Base-by-base conservation (phyloP, 495 filamentous ascomycete species). In the Aspergillus cristatus region DNA sequence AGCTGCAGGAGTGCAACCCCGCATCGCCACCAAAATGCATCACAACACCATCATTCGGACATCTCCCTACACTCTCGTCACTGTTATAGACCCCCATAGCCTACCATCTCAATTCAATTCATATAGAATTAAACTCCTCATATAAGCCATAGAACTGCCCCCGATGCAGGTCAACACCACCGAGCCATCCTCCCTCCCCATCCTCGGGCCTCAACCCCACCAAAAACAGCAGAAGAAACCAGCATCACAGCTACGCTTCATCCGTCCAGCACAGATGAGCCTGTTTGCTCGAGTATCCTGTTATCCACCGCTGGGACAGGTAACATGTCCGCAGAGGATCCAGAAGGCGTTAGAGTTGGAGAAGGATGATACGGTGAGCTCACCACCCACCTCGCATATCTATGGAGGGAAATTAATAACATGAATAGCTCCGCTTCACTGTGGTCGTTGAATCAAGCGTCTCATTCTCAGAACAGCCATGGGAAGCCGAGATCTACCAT, bases 401-500 rank as follows among this genome's bases (percentile, higher is more conserved):
- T 16, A 28, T 37, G 46, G 13, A 45, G 14, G 20, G 14, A 11
- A 6, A 36, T 15, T 36, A 16, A 34, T 25, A 10, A 3, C n/a
- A 0, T 5, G 14, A 34, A 12, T 42, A 74, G 62, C 63, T 83
- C 10, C 50, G 50, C 2, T 82, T 91, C 42, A 78, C 73, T 12
- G 83, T 85, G 12, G 58, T 86, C n/a, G 62, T 95, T 18, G 83
- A 87, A 41, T 73, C 77, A 15, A 76, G 72, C 31, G 67, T 51
- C 24, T 63, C 58, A 34, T 67, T 75, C 22, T 65, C 66, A 1
- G 50, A 72, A 6, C 70, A 80, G 44, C 41, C 58, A 28, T 93
- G 83, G 82, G 72, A 91, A 50, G 71, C 82, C 5, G 70, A 79
- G 22, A 62, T 94, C 1, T 94, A 86, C 86, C 76, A 88, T 48